Evolutionary conservation across 306 rosid genomes (phyloP).

Genomic region (Geum urbanum): DNA sequence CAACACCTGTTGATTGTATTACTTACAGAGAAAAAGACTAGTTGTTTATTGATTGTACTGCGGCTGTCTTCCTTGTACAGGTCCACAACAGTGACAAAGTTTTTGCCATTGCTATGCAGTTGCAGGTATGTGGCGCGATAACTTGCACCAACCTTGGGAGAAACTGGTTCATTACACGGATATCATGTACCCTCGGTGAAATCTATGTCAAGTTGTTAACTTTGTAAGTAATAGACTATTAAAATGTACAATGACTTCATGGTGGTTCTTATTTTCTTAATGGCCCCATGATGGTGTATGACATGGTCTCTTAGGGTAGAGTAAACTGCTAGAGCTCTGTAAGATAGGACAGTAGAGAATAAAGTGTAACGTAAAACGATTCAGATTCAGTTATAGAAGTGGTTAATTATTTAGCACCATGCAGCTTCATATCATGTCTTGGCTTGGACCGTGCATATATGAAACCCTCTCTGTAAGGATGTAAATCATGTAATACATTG

Average conservation of each 20-base stretch:
- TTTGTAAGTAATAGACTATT: slow-evolving; percentile 26
- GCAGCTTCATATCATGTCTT: slow-evolving; percentile 8
- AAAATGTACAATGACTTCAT: slow-evolving; percentile 26
- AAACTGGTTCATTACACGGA: slow-evolving; percentile 20
- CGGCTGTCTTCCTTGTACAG: neutral
- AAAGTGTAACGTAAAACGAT: slow-evolving; percentile 36
- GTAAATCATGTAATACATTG: neutral
- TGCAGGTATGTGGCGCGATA: slow-evolving; percentile 26
- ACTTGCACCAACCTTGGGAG: slow-evolving; percentile 27
- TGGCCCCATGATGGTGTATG: slow-evolving; percentile 45
- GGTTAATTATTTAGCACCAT: slow-evolving; percentile 28
- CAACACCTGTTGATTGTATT: no score
- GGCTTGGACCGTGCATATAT: neutral
- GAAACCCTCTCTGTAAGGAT: no score
- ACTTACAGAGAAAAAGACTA: no score
- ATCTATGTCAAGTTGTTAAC: slow-evolving; percentile 6
- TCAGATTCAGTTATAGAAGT: no score
- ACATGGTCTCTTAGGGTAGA: slow-evolving; percentile 58
- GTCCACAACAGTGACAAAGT: slow-evolving; percentile 14
- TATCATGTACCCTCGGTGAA: slow-evolving; percentile 35
- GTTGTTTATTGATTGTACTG: no score
- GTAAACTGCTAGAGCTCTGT: slow-evolving; percentile 36
- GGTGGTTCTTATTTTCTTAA: slow-evolving; percentile 41
- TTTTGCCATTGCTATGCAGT: slow-evolving; percentile 43
- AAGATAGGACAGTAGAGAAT: slow-evolving; percentile 35